Evolutionary conservation across 2,329 filamentous ascomycete species (phyloP).

Genomic region (Botrytis fabae): DNA sequence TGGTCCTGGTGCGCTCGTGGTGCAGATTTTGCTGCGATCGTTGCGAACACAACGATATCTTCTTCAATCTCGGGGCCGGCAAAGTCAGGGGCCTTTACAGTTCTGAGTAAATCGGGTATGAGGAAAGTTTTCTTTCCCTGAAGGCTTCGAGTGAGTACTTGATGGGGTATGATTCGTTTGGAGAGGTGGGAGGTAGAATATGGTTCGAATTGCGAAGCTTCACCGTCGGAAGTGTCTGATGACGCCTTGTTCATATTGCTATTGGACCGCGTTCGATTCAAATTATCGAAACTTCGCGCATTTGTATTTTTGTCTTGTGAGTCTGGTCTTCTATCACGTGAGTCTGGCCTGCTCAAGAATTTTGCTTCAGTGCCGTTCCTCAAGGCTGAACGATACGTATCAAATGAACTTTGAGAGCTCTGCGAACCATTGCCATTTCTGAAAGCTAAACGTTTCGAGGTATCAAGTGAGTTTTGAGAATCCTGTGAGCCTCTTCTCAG

Average conservation of each 20-base stretch:
- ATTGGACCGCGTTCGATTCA: constrained; percentile 34
- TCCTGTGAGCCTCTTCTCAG: constrained; percentile 34
- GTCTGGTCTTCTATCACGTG: constrained; percentile 5
- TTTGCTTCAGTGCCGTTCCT: constrained; percentile 19
- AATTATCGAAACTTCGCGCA: constrained; percentile 1
- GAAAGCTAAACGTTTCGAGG: constrained; percentile 23
- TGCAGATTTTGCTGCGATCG: constrained; percentile 85
- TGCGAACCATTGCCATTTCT: constrained; percentile 26
- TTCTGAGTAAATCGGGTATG: constrained; percentile 77
- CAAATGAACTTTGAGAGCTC: constrained; percentile 20
- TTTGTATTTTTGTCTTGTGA: constrained; percentile 11
- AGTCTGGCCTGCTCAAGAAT: constrained; percentile 16
- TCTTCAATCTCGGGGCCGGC: constrained; percentile 78
- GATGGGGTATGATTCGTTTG: constrained; percentile 79
- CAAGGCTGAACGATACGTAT: constrained; percentile 16
- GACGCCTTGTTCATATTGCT: constrained; percentile 1
- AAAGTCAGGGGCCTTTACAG: constrained; percentile 80
- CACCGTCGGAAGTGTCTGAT: constrained; percentile 45
- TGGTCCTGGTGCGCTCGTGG: constrained; percentile 63
- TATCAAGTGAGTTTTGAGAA: constrained; percentile 22
- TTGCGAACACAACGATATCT: constrained; percentile 85
- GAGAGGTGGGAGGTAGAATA: constrained; percentile 85
- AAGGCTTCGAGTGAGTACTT: constrained; percentile 74
- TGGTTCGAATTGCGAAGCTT: constrained; percentile 72
- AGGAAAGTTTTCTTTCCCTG: constrained; percentile 73